These are phyloP conservation scores for Euphorbia lathyris DNA, from an alignment of 345 rosid species.

Conservation along the genomic window DNA sequence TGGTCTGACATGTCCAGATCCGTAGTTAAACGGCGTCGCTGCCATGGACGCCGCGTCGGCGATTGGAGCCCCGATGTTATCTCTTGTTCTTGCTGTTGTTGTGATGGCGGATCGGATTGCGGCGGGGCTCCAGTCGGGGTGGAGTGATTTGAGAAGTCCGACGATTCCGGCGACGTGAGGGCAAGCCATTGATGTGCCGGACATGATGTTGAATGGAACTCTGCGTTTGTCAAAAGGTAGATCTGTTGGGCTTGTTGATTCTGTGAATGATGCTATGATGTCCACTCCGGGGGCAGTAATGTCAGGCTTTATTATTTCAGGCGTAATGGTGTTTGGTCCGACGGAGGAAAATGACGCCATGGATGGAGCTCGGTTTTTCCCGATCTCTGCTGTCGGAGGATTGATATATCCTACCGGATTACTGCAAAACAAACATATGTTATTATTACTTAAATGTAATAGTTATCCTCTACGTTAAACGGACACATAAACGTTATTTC, in stretches of 20 bases:
- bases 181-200: conserved; percentile 66
- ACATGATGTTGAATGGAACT: background rate
- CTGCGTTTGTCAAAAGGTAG: background rate
- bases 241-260: conserved; percentile 15
- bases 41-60: conserved; percentile 18
- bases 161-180: conserved; percentile 56
- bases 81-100: conserved; percentile 70
- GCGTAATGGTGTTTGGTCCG: conserved; percentile 60
- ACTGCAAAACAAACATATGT: conserved; percentile 33
- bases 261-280: conserved; percentile 53
- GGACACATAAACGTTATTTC: too few species aligned
- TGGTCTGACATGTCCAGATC: conserved; percentile 72
- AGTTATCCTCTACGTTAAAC: too few species aligned
- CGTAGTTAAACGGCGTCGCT: conserved; percentile 61
- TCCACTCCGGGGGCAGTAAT: conserved; percentile 81
- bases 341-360: conserved; percentile 63
- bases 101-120: conserved; percentile 66
- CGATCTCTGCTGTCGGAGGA: conserved; percentile 18
- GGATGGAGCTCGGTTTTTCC: conserved; percentile 54
- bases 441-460: too few species aligned
- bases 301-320: conserved; percentile 66
- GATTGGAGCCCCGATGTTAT: conserved; percentile 41
- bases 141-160: conserved; percentile 43
- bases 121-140: conserved; percentile 53
- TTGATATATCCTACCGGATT: conserved; percentile 46